Evolutionary conservation across 352 stramenopile genomes (phyloP), one percentile per base, ranked within the genome.

Genomic region (Lagenidium sp.): DNA sequence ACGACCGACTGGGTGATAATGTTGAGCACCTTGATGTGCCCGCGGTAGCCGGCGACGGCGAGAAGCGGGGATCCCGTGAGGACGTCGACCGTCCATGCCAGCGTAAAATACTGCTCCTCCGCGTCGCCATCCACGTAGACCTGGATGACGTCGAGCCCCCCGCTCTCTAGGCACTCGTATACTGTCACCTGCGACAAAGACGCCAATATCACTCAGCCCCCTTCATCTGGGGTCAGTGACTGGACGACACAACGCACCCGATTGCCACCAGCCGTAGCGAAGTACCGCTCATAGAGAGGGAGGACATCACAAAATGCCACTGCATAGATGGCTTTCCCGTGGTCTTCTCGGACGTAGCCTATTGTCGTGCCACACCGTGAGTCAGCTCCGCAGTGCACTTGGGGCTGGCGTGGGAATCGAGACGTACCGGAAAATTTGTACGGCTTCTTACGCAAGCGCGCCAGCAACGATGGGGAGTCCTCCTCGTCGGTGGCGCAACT

Each of bases 1-100:
- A 89, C 51, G 20, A 89, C 69, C 11, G 70, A 85, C 47, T 89
- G 77, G 13, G 70, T 88, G 35, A 83, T 68, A 44, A 65, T 68
- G 47, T 92, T 86, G 41, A 95, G 78, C 30, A 95, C 60, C 42
- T 94, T 94, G 45, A 93, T 86, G 41, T 91, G 60, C 21, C 81
- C 81, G 7, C 74, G 71, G 20, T 79, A 68, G 4, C 81, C 79
- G 0, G 63, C 81, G 13, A 75, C 75, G 11, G 77, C 74, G 6
- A 94, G 70, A 18, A 95, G 50, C 12, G 81, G 81, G 13, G 71
- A 77, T 3, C 65, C 78, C 0, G 63, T 82, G 41, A 84, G 57
- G 47, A 86, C 64, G 39, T 85, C 75, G 18, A 83, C 65, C 0
- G 74, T 88, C 82, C 82, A 95, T 11, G 71, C 69, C 4, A 73